Conservation (phyloP, 1,284 basidiomycete genomes). For the Meripilus lineatus region DNA sequence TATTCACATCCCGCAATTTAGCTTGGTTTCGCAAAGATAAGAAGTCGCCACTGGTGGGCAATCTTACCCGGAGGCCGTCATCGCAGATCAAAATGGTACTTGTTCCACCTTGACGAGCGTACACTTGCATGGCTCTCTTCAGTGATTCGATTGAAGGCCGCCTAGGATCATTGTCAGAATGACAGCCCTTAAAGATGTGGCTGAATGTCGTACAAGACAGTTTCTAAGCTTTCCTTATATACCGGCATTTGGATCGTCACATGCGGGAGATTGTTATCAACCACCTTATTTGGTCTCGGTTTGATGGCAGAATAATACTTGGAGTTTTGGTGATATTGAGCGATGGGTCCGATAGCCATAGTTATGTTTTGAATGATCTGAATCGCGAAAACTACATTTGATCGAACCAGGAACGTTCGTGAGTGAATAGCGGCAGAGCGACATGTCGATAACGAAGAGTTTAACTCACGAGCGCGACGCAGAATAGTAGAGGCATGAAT, state of each 20-base stretch:
- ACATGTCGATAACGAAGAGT: background rate
- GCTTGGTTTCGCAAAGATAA: too few relatives aligned
- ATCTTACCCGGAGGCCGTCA: slow-evolving; percentile 39
- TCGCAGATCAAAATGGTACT: slow-evolving; percentile 49
- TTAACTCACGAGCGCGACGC: slow-evolving; percentile 32
- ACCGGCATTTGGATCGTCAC: slow-evolving; percentile 56
- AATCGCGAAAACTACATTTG: slow-evolving; percentile 17
- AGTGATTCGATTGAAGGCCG: slow-evolving; percentile 42
- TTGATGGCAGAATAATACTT: slow-evolving; percentile 42
- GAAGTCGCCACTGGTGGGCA: too few relatives aligned
- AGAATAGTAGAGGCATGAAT: slow-evolving; percentile 38
- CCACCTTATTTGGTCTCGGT: slow-evolving; percentile 35
- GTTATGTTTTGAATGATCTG: slow-evolving; percentile 35
- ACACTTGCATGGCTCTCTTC: slow-evolving; percentile 42
- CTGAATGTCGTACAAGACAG: slow-evolving; percentile 28
- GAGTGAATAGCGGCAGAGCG: background rate
- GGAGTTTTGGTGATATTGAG: slow-evolving; percentile 45
- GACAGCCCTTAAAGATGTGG: background rate
- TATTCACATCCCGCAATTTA: slow-evolving; percentile 24
- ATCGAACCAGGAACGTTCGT: too few relatives aligned
- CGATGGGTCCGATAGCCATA: slow-evolving; percentile 43
- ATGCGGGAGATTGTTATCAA: slow-evolving; percentile 43
- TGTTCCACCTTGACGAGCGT: slow-evolving; percentile 50
- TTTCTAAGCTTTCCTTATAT: slow-evolving; percentile 42
- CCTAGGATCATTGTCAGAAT: slow-evolving; percentile 12